These are phyloP conservation scores for Populus nigra DNA, from an alignment of 345 rosid genomes.

Conservation along the genomic window DNA sequence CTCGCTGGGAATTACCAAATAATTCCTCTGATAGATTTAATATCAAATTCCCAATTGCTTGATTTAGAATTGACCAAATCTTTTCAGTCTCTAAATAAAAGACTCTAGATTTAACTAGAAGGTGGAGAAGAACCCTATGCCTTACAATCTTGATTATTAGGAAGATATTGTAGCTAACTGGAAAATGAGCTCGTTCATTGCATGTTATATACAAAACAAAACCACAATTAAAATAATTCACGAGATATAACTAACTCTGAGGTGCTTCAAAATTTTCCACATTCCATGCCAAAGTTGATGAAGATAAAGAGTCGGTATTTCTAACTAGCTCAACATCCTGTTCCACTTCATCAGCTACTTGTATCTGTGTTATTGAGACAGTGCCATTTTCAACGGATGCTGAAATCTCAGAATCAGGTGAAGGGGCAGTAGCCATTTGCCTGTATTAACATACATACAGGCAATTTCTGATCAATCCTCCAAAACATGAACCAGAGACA, in stretches of 20 bases:
- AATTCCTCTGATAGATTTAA: not conserved
- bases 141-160: not conserved
- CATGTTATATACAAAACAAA: not conserved
- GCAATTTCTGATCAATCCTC: constrained; percentile 11
- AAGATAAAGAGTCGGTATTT: constrained; percentile 34
- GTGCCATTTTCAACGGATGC: constrained; percentile 39
- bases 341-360: constrained; percentile 33
- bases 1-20: not conserved
- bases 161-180: not conserved
- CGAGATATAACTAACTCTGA: constrained; percentile 50
- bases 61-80: not conserved
- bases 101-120: not conserved
- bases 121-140: not conserved
- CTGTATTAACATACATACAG: constrained; percentile 41
- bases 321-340: constrained; percentile 28
- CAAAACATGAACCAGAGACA: constrained; percentile 15
- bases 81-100: not conserved
- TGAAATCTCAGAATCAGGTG: constrained; percentile 36
- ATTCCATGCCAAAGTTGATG: constrained; percentile 48
- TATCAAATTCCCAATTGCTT: not conserved
- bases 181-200: constrained; percentile 3
- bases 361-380: constrained; percentile 24
- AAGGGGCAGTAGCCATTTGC: constrained; percentile 36
- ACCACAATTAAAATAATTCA: constrained; percentile 9
- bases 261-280: constrained; percentile 67